phyloP scores from a whole-genome alignment of 1,284 basidiomycete genomes.

The Golubevia sp. region DNA sequence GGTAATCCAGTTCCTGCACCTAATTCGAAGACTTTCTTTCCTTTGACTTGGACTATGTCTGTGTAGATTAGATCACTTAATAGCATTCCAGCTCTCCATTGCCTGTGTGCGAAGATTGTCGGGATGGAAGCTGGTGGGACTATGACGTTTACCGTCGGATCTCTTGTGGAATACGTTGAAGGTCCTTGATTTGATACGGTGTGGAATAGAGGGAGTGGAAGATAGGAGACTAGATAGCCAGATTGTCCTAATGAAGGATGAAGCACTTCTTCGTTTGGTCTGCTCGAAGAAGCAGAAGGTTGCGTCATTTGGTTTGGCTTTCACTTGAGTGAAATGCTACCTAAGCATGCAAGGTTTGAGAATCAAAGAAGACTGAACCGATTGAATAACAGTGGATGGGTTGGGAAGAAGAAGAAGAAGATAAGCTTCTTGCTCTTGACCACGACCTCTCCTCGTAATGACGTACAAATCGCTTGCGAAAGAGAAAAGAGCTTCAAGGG shows the following conservation, averaged over 20 bases:
- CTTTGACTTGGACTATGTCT: conserved; percentile 18
- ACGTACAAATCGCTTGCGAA: conserved; percentile 25
- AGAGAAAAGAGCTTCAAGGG: conserved; percentile 22
- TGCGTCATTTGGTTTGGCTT: too few relatives aligned
- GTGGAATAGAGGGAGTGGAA: background rate
- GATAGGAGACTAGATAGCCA: background rate
- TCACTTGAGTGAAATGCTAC: too few relatives aligned
- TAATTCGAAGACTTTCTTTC: conserved; percentile 35
- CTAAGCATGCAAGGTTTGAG: too few relatives aligned
- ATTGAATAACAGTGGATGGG: too few relatives aligned
- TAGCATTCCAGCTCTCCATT: conserved; percentile 59
- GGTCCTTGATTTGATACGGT: too few relatives aligned
- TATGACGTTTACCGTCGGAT: conserved; percentile 21
- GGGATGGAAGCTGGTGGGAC: conserved; percentile 51
- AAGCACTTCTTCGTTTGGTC: background rate
- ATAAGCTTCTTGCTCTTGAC: background rate
- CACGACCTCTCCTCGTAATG: background rate
- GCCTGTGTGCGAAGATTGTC: conserved; percentile 55
- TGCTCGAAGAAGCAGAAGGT: background rate
- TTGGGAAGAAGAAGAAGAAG: background rate
- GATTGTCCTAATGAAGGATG: background rate
- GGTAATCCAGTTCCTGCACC: conserved; percentile 52
- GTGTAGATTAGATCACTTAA: conserved; percentile 43
- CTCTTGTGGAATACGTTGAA: background rate
- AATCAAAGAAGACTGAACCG: too few relatives aligned